These are phyloP conservation scores for Aspergillus nidulans DNA, from an alignment of 495 filamentous ascomycete species.

Conservation along the genomic window DNA sequence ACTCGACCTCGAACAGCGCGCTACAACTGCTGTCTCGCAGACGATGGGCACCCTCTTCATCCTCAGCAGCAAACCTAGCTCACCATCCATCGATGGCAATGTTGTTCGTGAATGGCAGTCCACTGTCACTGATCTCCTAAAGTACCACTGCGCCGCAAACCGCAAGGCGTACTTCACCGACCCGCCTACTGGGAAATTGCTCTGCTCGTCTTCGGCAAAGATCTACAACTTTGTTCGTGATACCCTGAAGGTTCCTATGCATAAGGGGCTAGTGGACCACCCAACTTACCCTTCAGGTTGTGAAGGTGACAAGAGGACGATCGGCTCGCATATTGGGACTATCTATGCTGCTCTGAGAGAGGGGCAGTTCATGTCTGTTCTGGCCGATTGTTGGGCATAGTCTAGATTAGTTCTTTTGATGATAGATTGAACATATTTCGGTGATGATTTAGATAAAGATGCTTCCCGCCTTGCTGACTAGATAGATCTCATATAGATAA, in stretches of 20 bases:
- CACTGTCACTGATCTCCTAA: background rate
- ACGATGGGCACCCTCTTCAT: slow-evolving; percentile 9
- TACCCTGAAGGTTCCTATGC: slow-evolving; percentile 21
- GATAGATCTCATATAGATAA: background rate
- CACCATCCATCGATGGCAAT: background rate
- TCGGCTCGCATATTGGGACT: slow-evolving; percentile 20
- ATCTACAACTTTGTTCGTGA: slow-evolving; percentile 24
- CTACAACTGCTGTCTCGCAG: background rate
- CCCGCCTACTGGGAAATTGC: slow-evolving; percentile 1
- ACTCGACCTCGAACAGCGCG: slow-evolving; percentile 11
- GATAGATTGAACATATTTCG: background rate
- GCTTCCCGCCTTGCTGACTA: background rate
- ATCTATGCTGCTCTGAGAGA: slow-evolving; percentile 20
- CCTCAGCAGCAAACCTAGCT: background rate
- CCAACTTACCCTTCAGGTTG: slow-evolving; percentile 14
- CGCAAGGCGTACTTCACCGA: slow-evolving; percentile 1
- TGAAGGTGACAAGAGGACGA: slow-evolving; percentile 12
- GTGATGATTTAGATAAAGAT: background rate
- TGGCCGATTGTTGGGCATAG: slow-evolving; percentile 44
- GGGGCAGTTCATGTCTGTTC: slow-evolving; percentile 23
- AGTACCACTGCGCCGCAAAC: background rate
- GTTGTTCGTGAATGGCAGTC: slow-evolving; percentile 5
- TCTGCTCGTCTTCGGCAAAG: slow-evolving; percentile 16
- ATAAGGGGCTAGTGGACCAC: slow-evolving; percentile 25
- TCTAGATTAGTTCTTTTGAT: background rate